Evolutionary conservation across 2,329 filamentous ascomycete species (phyloP), one percentile per base, ranked within the genome.

Genomic region (Alternaria triticina): DNA sequence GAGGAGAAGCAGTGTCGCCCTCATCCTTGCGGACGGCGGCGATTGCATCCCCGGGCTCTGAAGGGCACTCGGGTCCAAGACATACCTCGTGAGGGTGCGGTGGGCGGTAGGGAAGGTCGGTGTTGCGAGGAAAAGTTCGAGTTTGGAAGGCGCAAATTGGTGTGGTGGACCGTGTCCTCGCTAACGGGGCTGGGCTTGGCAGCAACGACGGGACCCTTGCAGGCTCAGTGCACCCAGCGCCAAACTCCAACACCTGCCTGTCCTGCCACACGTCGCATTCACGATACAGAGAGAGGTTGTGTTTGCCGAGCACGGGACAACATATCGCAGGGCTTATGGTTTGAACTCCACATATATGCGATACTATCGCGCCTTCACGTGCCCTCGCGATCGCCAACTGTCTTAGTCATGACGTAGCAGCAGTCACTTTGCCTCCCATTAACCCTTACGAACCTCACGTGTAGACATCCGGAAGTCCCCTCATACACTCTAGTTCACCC

Each of bases 31-130:
- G 68, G 66, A 67, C 23, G 57, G 36, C 55, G 58, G 66, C 79
- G 82, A 84, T 81, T 82, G 82, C 82, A 78, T 78, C 74, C 74
- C 80, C 77, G 68, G 83, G 83, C 83, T 83, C 83, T 83, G 83
- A 85, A 84, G 82, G 82, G 82, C 82, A 83, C 81, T 82, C 77
- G 74, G 72, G 61, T 54, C 54, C 54, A 55, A 52, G 59, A 79
- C 79, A 79, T 80, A 81, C 79, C 79, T 81, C 77, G 70, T 72
- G 52, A 69, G 67, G 66, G 69, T 69, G 60, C 70, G 69, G 71
- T 68, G 70, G 69, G 52, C 57, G 68, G 63, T 63, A 62, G 59
- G 62, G 55, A 55, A 68, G 44, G 56, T n/a, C 67, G 61, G 65
- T 62, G 49, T 54, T 57, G 57, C 59, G 62, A 62, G 64, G 64